Base-by-base conservation (phyloP, 2,329 filamentous ascomycete genomes). In the Teratosphaeria zuluensis region DNA sequence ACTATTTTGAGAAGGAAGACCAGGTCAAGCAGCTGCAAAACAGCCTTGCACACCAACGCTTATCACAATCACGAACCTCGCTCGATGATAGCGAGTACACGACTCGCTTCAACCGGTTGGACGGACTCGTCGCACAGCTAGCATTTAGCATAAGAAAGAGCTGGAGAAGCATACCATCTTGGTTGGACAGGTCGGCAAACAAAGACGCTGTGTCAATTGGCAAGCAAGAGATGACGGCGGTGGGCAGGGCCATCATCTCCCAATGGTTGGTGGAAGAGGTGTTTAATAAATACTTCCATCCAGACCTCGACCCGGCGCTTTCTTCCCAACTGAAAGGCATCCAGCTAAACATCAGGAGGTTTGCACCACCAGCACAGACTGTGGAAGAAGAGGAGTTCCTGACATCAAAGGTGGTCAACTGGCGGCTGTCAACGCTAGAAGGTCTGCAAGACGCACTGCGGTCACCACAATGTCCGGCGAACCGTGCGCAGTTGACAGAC, bases 161-260 rank as follows among this genome's bases (percentile, higher is more conserved):
- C 70, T 99, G 94, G 94, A 84, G 84, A 62, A 79, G 80, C 35
- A 80, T 97, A 57, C 94, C 94, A 0, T 71, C 79, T 5, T 97
- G 91, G 90, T 79, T 99, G 52, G 82, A 85, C 57, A 81, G 81
- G 28, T 89, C 85, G 57, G 89, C 95, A 64, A 96, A 92, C 72
- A 81, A 87, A 56, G 92, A 95, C 67, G 92, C 91, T 0, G 80
- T 95, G 57, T 84, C 86, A 67, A 90, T 87, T 9, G 94, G 92
- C 61, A 95, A 92, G 70, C 92, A 96, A 73, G 94, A 99, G 74
- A 99, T 99, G 94, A 97, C 91, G 6, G 92, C 92, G 4, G 88
- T 95, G 28, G 94, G 94, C 16, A 85, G 92, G 57, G 91, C 92
- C 12, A 85, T 92, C 63, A 91, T 99, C 65, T 89, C 89, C 31